Conservation (phyloP, 768 basidiomycete genomes). For the Paxillus involutus region DNA sequence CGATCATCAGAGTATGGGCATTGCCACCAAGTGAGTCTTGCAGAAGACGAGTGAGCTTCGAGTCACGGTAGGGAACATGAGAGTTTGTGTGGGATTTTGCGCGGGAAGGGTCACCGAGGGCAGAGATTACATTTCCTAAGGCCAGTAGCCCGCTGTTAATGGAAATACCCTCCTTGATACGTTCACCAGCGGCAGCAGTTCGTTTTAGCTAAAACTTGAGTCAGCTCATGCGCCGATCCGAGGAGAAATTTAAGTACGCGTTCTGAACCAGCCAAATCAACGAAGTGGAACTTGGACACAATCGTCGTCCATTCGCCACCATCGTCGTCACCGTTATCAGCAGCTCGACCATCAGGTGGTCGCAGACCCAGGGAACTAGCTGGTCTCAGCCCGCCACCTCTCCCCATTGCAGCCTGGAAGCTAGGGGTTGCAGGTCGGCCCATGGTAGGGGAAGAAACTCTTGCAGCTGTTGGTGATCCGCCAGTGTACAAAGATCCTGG, state of each 20-base stretch:
- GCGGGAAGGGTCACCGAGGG: conserved; percentile 89
- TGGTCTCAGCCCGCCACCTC: conserved; percentile 68
- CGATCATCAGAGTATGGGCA: conserved; percentile 98
- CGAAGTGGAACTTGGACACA: conserved; percentile 96
- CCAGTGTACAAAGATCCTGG: conserved; percentile 75
- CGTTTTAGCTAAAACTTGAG: conserved; percentile 72
- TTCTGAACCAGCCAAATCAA: conserved; percentile 96
- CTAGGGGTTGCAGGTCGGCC: conserved; percentile 80
- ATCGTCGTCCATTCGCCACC: conserved; percentile 86
- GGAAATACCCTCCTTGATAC: conserved; percentile 98
- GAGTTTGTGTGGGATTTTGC: conserved; percentile 81
- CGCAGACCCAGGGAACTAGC: conserved; percentile 77
- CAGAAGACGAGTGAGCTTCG: conserved; percentile 82
- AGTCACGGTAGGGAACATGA: conserved; percentile 97
- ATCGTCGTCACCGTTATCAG: conserved; percentile 53
- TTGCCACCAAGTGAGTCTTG: conserved; percentile 95
- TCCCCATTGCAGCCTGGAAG: conserved; percentile 71
- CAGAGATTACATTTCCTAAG: conserved; percentile 97
- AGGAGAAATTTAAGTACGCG: conserved; percentile 49
- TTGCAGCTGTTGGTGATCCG: conserved; percentile 33
- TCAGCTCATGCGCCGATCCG: conserved; percentile 13
- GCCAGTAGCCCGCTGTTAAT: conserved; percentile 97
- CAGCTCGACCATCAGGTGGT: conserved; percentile 43
- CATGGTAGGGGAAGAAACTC: conserved; percentile 75
- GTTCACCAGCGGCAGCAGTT: conserved; percentile 93